Evolutionary conservation across 495 filamentous ascomycete species (phyloP), one percentile per base, ranked within the genome.

Genomic region (Trichoderma virens): DNA sequence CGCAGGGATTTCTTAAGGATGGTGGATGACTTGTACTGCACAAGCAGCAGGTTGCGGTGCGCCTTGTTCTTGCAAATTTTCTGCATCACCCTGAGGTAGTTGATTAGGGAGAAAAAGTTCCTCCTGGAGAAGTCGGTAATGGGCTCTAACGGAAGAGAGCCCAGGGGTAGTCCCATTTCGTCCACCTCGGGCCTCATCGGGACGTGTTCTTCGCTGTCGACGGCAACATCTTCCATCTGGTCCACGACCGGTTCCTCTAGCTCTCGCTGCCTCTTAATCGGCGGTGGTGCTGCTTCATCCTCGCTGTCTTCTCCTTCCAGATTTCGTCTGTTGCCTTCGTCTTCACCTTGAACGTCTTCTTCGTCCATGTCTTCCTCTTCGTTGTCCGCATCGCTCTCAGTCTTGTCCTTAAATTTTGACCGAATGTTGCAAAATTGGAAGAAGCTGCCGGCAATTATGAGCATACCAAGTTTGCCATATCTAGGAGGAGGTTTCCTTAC

Each of bases 41-140:
- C 91, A 43, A 98, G 86, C 3, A 97, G 80, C 11, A 98, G 81
- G 71, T 95, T 95, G 59, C 94, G 89, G 74, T 98, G 94, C 2
- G 92, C 90, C 74, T 97, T 97, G 73, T 88, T 80, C 67, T 96
- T 94, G 73, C 92, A 96, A 64, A 98, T 89, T 74, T 98, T 98
- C 72, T 98, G 94, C 85, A 98, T 89, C 62, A 96, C 84, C 67
- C 95, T 92, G 20, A 98, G 83, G 76, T 92, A 90, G 75, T 94
- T 97, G 81, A 97, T 96, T 61, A 86, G 82, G 7, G 90, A 87
- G 81, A 93, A 95, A 82, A 98, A 95, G 77, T 93, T 93, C 67
- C 95, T 90, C 75, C 91, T 92, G 28, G 90, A 93, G 80, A 90
- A 98, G 67, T 86, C 85, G 8, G 90, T 97, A 66, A 97, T 92